Conservation (phyloP, 305 asterid genomes). For the Ilex paraguariensis region DNA sequence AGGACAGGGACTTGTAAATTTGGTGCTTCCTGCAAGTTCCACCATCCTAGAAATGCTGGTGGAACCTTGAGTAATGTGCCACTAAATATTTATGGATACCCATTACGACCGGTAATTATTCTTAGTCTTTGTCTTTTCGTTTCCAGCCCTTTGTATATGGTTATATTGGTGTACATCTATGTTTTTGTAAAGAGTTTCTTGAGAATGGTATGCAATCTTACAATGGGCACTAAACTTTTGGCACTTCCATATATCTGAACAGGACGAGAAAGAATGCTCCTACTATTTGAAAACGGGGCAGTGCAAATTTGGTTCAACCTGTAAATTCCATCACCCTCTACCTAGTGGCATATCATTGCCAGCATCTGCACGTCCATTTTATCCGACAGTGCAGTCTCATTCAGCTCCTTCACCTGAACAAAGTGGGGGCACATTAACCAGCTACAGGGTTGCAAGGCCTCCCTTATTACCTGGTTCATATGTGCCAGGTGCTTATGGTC, state of each 20-base stretch:
- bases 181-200: not conserved
- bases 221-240: not conserved
- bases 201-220: too few relatives aligned
- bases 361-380: slow-evolving; percentile 89
- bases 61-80: slow-evolving; percentile 53
- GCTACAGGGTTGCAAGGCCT: slow-evolving; percentile 68
- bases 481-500: slow-evolving; percentile 70
- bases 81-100: slow-evolving; percentile 66
- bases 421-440: slow-evolving; percentile 33
- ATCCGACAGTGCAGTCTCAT: slow-evolving; percentile 78
- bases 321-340: slow-evolving; percentile 94
- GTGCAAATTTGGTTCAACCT: slow-evolving; percentile 85
- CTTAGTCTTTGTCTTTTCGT: too few relatives aligned
- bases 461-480: slow-evolving; percentile 70
- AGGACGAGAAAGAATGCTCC: slow-evolving; percentile 96
- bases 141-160: too few relatives aligned
- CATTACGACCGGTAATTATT: slow-evolving; percentile 56
- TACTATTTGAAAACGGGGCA: slow-evolving; percentile 97
- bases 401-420: slow-evolving; percentile 63
- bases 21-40: slow-evolving; percentile 91
- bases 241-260: slow-evolving; percentile 19
- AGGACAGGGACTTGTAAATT: slow-evolving; percentile 83
- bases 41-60: slow-evolving; percentile 87
- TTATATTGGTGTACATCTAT: not conserved
- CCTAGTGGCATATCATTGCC: slow-evolving; percentile 60